Evolutionary conservation across 2,329 filamentous ascomycete genomes (phyloP), one percentile per base, ranked within the genome.

Genomic region (Penicillium verrucosum): DNA sequence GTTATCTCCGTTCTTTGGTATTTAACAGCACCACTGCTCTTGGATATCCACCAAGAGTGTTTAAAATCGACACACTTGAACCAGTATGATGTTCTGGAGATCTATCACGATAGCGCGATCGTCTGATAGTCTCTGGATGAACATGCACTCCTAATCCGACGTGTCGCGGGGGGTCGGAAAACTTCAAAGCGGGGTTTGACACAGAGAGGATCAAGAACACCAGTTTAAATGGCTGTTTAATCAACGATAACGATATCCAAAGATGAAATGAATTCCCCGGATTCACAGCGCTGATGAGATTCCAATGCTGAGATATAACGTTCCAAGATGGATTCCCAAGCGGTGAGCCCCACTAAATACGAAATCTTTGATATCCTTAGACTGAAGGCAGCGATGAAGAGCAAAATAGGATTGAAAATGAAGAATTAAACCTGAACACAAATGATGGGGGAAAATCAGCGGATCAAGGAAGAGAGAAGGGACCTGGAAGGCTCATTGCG

Each of bases 381-480:
- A 30, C 25, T 30, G 45, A 54, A 49, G 45, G 44, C 44, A 50
- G 27, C 36, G 21, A 52, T 23, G 23, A 41, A 36, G 23, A 37
- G 23, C 25, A 32, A 41, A 51, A 52, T 30, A 37, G 49, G 32
- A 57, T 50, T 55, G 54, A 57, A 59, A 59, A 60, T 56, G 58
- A 59, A 60, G 49, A 52, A 58, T 53, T 57, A 58, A 58, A 51
- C 44, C 29, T 30, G 52, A 46, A 44, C 36, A 29, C 18, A 45
- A 12, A 46, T 10, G 43, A 45, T 45, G 47, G 51, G 57, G 44
- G 57, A 37, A 41, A 58, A 32, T 37, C 41, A 56, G 59, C 52
- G 41, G 48, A 57, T 54, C 54, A 59, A 57, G 55, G 61, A 61
- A 60, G 64, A 60, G 64, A 61, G 59, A 65, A 68, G 60, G 14